Conservation (phyloP, 1,284 basidiomycete species). For the Apiotrichum gracile region DNA sequence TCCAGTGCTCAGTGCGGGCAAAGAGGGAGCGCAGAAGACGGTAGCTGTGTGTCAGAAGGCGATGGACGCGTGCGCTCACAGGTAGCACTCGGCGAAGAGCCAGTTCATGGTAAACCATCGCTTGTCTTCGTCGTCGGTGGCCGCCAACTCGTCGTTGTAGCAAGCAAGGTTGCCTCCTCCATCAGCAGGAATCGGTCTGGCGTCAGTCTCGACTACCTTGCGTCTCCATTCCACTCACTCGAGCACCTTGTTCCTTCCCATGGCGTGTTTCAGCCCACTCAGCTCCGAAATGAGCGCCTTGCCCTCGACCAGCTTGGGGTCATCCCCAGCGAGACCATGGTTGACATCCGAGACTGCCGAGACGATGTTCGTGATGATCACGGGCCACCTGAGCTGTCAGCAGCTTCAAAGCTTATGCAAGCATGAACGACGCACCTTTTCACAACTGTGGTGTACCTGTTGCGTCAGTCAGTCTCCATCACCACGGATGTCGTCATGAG, state of each 20-base stretch:
- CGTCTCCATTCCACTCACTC: slow-evolving; percentile 52
- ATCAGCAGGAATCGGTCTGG: slow-evolving; percentile 64
- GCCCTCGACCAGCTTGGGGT: slow-evolving; percentile 56
- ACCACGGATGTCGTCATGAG: neutral
- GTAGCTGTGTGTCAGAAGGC: slow-evolving; percentile 56
- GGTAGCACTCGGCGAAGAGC: slow-evolving; percentile 82
- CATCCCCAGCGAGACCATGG: slow-evolving; percentile 50
- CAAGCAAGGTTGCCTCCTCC: slow-evolving; percentile 60
- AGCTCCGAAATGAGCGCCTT: slow-evolving; percentile 73
- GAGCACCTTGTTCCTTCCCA: slow-evolving; percentile 71
- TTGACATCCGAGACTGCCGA: slow-evolving; percentile 61
- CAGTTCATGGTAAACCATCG: slow-evolving; percentile 91
- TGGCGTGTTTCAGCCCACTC: slow-evolving; percentile 80
- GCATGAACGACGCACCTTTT: slow-evolving; percentile 21
- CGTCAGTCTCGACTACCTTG: neutral
- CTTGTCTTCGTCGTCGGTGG: slow-evolving; percentile 54
- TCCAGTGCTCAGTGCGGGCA: slow-evolving; percentile 65
- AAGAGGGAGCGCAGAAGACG: slow-evolving; percentile 75
- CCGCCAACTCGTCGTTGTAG: slow-evolving; percentile 68
- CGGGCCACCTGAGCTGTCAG: slow-evolving; percentile 64
- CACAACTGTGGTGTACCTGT: slow-evolving; percentile 41
- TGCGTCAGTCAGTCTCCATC: slow-evolving; percentile 1
- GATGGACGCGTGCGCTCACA: slow-evolving; percentile 50
- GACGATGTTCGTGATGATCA: slow-evolving; percentile 74
- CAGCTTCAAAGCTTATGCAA: slow-evolving; percentile 6